Percentiles rank a stretch among this genome's conserved stretches.
Evolutionary conservation across 257 asterid genomes (phyloP).

Genomic region (Buddleja alternifolia): DNA sequence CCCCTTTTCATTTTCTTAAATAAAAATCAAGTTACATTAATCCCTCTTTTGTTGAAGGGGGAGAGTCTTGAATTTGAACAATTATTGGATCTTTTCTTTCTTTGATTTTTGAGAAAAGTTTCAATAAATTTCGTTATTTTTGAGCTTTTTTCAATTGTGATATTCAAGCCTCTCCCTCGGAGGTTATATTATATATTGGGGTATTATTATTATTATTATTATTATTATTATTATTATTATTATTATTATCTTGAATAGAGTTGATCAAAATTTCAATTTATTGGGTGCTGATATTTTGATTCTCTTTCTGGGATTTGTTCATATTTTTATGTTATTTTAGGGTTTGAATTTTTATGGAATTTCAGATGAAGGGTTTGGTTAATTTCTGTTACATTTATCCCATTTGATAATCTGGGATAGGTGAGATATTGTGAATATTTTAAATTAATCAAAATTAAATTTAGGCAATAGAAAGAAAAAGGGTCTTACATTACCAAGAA

Average conservation of each 20-base stretch:
- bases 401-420: slow-evolving; percentile 12
- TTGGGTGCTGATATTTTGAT: background rate
- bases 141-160: background rate
- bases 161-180: slow-evolving; percentile 33
- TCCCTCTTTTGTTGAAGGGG: slow-evolving; percentile 19
- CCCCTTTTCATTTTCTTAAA: slow-evolving; percentile 29
- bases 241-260: background rate
- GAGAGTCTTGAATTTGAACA: slow-evolving; percentile 31
- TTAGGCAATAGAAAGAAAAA: slow-evolving; percentile 30
- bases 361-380: slow-evolving; percentile 3
- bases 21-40: background rate
- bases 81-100: background rate
- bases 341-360: background rate
- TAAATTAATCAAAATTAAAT: background rate
- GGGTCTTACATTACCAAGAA: slow-evolving; percentile 20
- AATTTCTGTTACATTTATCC: slow-evolving; percentile 1
- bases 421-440: slow-evolving; percentile 16
- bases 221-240: too few species aligned
- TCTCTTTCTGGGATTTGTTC: background rate
- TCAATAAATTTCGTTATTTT: slow-evolving; percentile 7
- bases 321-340: background rate
- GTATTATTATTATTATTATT: too few species aligned
- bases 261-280: background rate
- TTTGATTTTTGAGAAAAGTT: background rate
- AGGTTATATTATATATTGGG: slow-evolving; percentile 7